A percentile compares a stretch with the other conserved stretches of the same genome.
Evolutionary conservation across 306 rosid genomes (phyloP).

Genomic region (Herpetospermum pedunculosum): DNA sequence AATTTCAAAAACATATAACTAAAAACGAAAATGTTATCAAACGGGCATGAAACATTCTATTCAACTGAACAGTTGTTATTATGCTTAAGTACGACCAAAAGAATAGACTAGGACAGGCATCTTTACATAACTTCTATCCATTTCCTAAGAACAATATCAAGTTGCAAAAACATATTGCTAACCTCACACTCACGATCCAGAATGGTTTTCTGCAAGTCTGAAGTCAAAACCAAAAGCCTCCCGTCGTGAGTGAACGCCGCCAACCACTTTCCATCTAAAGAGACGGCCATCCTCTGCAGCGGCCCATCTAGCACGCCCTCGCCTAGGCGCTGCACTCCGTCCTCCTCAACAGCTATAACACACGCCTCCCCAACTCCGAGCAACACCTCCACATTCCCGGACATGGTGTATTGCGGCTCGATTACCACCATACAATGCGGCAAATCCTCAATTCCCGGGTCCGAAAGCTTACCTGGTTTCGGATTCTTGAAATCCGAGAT

Average conservation of each 20-base stretch:
- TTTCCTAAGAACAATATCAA: background rate
- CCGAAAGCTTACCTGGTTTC: slow-evolving; percentile 45
- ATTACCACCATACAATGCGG: slow-evolving; percentile 88
- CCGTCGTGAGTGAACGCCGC: slow-evolving; percentile 94
- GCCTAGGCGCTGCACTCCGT: slow-evolving; percentile 67
- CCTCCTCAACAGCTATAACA: slow-evolving; percentile 82
- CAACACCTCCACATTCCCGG: slow-evolving; percentile 85
- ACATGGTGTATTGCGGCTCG: slow-evolving; percentile 87
- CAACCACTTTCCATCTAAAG: slow-evolving; percentile 83
- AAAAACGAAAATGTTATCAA: too few species aligned
- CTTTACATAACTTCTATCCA: background rate
- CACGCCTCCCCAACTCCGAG: slow-evolving; percentile 54
- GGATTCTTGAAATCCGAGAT: slow-evolving; percentile 65
- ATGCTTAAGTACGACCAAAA: background rate
- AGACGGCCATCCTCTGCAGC: slow-evolving; percentile 86
- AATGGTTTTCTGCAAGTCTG: slow-evolving; percentile 50
- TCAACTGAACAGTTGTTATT: background rate
- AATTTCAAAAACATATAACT: too few species aligned
- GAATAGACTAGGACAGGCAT: background rate
- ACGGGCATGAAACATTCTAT: background rate
- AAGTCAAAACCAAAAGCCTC: slow-evolving; percentile 62
- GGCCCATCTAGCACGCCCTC: slow-evolving; percentile 56
- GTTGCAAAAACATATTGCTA: background rate
- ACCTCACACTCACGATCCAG: slow-evolving; percentile 97
- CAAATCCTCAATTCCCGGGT: slow-evolving; percentile 61